Conservation (phyloP, 495 filamentous ascomycete species). For the Penicillium antarcticum region DNA sequence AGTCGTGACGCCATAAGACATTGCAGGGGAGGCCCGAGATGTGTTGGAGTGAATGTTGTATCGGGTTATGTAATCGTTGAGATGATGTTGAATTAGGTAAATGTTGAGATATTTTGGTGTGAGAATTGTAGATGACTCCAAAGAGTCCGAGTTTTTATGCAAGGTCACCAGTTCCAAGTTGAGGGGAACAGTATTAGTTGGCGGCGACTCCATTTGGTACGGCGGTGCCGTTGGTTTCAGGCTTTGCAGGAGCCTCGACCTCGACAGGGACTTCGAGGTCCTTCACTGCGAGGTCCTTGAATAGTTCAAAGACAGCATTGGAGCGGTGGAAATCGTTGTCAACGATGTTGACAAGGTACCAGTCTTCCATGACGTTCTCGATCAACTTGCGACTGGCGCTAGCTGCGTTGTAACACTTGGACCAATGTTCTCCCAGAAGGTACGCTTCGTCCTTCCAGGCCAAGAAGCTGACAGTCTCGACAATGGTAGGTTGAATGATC, state of each 20-base stretch:
- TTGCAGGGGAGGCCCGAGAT: conserved; percentile 29
- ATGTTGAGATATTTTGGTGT: conserved; percentile 19
- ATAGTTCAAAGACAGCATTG: conserved; percentile 33
- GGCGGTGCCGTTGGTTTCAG: conserved; percentile 12
- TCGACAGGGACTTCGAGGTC: conserved; percentile 50
- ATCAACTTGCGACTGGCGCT: conserved; percentile 83
- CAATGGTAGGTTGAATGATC: conserved; percentile 98
- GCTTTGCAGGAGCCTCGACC: conserved; percentile 25
- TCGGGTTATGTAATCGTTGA: conserved; percentile 38
- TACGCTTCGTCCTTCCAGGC: conserved; percentile 99
- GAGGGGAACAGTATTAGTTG: conserved; percentile 24
- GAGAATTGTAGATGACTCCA: conserved; percentile 7
- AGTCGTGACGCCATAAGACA: conserved; percentile 47
- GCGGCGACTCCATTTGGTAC: conserved; percentile 24
- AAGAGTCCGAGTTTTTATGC: not conserved
- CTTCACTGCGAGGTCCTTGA: conserved; percentile 71
- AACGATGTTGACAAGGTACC: conserved; percentile 97
- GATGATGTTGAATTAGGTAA: conserved; percentile 47
- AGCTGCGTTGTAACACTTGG: conserved; percentile 74
- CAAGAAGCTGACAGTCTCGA: conserved; percentile 95
- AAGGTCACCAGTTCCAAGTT: conserved; percentile 8
- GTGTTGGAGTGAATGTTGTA: conserved; percentile 25
- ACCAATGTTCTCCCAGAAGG: conserved; percentile 89
- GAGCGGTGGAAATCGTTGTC: conserved; percentile 21
- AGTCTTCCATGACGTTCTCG: conserved; percentile 77